These are phyloP conservation scores for Kuraishia hungarica DNA, from an alignment of 805 yeast species.

Conservation along the genomic window DNA sequence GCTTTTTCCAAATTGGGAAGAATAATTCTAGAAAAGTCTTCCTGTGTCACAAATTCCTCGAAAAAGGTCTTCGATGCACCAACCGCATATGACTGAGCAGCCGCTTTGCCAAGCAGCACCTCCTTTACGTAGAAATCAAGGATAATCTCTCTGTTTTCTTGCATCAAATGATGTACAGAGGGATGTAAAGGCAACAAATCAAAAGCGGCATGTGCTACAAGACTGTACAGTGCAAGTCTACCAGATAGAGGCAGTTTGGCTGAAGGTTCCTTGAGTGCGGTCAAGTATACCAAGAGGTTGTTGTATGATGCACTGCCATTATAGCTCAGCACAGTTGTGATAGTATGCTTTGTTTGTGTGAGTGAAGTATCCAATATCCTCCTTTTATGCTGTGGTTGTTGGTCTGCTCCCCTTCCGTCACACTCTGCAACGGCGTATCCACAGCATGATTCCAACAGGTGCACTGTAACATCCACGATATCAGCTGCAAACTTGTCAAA, in stretches of 20 bases:
- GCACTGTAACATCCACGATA: slow-evolving; percentile 23
- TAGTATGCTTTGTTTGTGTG: slow-evolving; percentile 18
- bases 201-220: slow-evolving; percentile 20
- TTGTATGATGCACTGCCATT: slow-evolving; percentile 9
- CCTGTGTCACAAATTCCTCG: slow-evolving; percentile 29
- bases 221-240: slow-evolving; percentile 25
- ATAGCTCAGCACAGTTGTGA: slow-evolving; percentile 12
- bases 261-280: slow-evolving; percentile 9
- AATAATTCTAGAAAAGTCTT: slow-evolving; percentile 27
- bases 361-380: slow-evolving; percentile 28
- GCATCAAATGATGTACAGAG: slow-evolving; percentile 4
- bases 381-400: slow-evolving; percentile 28
- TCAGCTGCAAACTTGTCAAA: slow-evolving; percentile 14
- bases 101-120: slow-evolving; percentile 35
- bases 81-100: slow-evolving; percentile 28
- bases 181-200: slow-evolving; percentile 7
- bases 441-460: slow-evolving; percentile 31
- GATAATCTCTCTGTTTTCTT: slow-evolving; percentile 8
- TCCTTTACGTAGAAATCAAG: slow-evolving; percentile 25
- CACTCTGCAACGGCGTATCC: slow-evolving; percentile 20
- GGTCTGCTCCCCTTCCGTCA: slow-evolving; percentile 9
- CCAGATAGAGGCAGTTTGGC: slow-evolving; percentile 24
- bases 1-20: slow-evolving; percentile 67
- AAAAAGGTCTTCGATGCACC: slow-evolving; percentile 36
- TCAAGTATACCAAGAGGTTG: slow-evolving; percentile 6